Evolutionary conservation across 2,329 filamentous ascomycete species (phyloP), one percentile per base, ranked within the genome.

Genomic region (Fusarium ambrosium): DNA sequence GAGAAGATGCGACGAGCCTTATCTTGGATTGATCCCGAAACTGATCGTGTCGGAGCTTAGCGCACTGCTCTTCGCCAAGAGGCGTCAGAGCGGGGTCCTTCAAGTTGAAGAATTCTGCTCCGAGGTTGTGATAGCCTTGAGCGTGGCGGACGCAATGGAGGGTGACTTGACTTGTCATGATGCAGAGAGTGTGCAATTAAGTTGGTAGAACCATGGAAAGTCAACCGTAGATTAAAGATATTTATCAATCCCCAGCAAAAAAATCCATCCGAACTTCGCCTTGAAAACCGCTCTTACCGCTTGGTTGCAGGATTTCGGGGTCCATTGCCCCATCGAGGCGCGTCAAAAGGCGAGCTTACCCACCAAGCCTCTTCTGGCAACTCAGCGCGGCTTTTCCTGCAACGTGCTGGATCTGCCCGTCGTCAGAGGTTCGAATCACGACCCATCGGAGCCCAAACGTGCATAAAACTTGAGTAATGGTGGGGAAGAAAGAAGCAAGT

Each of bases 1-100:
- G 73, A 2, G 73, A 75, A 32, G 73, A 70, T 20, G 70, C 36
- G 29, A 75, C 69, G 18, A 75, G 58, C 18, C 22, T 56, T 39
- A 75, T 69, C 39, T 74, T 75, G 14, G 64, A 74, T 27, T 75
- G 73, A 45, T 76, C 73, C 24, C 37, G 63, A 18, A 76, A 75
- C 14, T 63, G 75, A 56, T 61, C 63, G 1, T 71, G 45, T 11
- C 73, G 73, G 34, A 71, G 73, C 32, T 71, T 43, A 1, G 34
- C 16, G 24, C 73, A 71, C 59, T 75, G 73, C 39, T 76, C 63
- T 22, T 76, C 41, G 11, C 73, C 73, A 8, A 73, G 63, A 14
- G 73, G 73, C 10, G 73, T 75, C 29, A 75, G 67, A 53, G 61
- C 48, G 24, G 73, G 73, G n/a, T 75, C 73, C 24, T 24, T 32